These are phyloP conservation scores for Sporothrix euskadiensis DNA, from an alignment of 2,329 filamentous ascomycete species.

Conservation along the genomic window DNA sequence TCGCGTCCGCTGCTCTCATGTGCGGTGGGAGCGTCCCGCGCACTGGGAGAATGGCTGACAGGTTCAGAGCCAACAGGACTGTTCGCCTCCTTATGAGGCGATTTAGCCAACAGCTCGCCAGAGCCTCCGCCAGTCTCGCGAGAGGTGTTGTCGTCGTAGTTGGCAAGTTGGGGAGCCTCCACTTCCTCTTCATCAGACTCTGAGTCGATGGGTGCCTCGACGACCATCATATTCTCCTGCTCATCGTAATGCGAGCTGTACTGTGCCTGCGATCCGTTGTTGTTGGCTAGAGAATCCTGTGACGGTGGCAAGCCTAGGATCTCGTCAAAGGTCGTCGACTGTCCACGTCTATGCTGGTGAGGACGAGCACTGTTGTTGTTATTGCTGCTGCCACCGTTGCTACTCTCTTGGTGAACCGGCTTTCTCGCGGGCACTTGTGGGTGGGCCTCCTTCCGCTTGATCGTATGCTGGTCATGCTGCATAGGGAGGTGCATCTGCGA, in stretches of 20 bases:
- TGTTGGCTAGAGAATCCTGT: not conserved
- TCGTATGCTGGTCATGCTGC: not conserved
- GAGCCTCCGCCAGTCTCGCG: not conserved
- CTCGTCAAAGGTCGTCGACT: constrained; percentile 20
- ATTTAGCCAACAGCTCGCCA: not conserved
- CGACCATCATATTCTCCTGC: constrained; percentile 29
- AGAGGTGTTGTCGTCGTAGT: not conserved
- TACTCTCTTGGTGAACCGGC: not conserved
- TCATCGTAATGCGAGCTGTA: not conserved
- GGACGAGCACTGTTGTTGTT: not conserved
- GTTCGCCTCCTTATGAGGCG: not conserved
- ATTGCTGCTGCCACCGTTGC: too few species aligned
- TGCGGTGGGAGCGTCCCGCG: not conserved
- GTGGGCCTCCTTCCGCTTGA: constrained; percentile 22
- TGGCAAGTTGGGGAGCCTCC: not conserved
- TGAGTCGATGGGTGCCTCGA: constrained; percentile 31
- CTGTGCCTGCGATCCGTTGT: not conserved
- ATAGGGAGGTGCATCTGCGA: constrained; percentile 7
- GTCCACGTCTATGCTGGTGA: not conserved
- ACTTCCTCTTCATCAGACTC: constrained; percentile 21
- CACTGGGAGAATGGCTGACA: not conserved
- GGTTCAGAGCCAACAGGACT: not conserved
- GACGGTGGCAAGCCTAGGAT: not conserved
- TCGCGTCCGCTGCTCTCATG: not conserved
- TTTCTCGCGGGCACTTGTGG: not conserved